Evolutionary conservation across 1,284 basidiomycete genomes (phyloP).

Genomic region (Ceratobasidium sp.): DNA sequence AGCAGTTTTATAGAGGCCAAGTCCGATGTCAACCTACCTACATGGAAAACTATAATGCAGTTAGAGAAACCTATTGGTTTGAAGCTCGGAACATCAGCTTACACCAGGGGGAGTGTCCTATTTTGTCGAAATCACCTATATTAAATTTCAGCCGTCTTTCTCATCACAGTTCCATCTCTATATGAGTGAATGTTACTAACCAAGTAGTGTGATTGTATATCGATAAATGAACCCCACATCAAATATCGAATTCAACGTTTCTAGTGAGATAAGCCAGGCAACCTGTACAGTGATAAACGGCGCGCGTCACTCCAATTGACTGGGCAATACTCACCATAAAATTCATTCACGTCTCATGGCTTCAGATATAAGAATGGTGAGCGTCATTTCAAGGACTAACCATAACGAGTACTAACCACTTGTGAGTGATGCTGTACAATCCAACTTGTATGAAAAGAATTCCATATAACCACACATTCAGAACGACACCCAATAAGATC

Average conservation of each 20-base stretch:
- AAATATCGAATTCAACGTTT: slow-evolving; percentile 26
- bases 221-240: slow-evolving; percentile 23
- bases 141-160: too few species aligned
- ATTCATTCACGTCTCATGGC: slow-evolving; percentile 15
- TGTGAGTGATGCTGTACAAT: neutral
- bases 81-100: neutral
- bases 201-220: slow-evolving; percentile 28
- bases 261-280: slow-evolving; percentile 10
- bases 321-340: neutral
- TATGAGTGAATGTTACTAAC: neutral
- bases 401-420: neutral
- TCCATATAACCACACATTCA: slow-evolving; percentile 23
- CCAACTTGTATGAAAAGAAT: slow-evolving; percentile 9
- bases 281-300: neutral
- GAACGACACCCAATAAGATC: slow-evolving; percentile 15
- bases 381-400: too few species aligned
- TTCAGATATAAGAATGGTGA: neutral
- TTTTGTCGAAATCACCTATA: slow-evolving; percentile 19
- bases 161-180: too few species aligned
- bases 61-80: neutral
- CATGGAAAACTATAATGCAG: slow-evolving; percentile 10
- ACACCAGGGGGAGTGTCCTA: slow-evolving; percentile 26
- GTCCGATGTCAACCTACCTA: neutral
- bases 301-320: neutral
- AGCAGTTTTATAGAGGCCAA: neutral